phyloP scores from a whole-genome alignment of 768 basidiomycete species.

The Kwoniella mangroviensis region DNA sequence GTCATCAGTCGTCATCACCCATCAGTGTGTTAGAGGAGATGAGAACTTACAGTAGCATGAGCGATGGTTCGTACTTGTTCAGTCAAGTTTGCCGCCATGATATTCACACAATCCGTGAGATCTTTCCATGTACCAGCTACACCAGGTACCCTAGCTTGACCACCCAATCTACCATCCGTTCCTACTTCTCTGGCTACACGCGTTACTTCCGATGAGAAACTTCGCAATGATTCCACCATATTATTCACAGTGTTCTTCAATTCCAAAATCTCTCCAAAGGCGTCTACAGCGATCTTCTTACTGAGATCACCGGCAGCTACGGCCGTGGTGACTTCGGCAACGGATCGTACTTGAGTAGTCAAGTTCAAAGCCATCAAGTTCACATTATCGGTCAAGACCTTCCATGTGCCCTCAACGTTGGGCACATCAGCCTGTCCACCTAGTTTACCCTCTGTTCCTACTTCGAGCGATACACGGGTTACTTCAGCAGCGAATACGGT shows the following conservation, averaged over 20 bases:
- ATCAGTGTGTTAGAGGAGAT: neutral
- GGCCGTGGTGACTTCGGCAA: slow-evolving; percentile 54
- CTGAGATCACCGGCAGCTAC: slow-evolving; percentile 84
- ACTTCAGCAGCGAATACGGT: slow-evolving; percentile 61
- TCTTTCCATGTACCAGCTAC: slow-evolving; percentile 57
- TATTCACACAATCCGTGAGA: slow-evolving; percentile 65
- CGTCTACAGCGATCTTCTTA: slow-evolving; percentile 87
- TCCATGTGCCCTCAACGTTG: slow-evolving; percentile 74
- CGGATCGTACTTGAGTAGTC: slow-evolving; percentile 58
- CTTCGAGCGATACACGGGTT: slow-evolving; percentile 77
- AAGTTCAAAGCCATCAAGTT: slow-evolving; percentile 60
- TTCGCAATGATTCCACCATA: slow-evolving; percentile 91
- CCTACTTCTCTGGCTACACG: slow-evolving; percentile 83
- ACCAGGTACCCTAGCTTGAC: slow-evolving; percentile 55
- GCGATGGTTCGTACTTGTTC: slow-evolving; percentile 74
- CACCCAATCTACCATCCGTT: slow-evolving; percentile 66
- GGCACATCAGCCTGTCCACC: slow-evolving; percentile 87
- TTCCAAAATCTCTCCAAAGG: slow-evolving; percentile 75
- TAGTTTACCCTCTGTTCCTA: slow-evolving; percentile 84
- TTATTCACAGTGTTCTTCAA: slow-evolving; percentile 75
- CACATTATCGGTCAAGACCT: slow-evolving; percentile 87
- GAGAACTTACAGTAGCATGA: slow-evolving; percentile 74
- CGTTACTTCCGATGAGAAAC: slow-evolving; percentile 75
- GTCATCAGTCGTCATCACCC: too few species aligned
- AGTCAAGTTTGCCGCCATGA: slow-evolving; percentile 93